Evolutionary conservation across 2,329 filamentous ascomycete species (phyloP).

Genomic region (Penicillium glabrum): DNA sequence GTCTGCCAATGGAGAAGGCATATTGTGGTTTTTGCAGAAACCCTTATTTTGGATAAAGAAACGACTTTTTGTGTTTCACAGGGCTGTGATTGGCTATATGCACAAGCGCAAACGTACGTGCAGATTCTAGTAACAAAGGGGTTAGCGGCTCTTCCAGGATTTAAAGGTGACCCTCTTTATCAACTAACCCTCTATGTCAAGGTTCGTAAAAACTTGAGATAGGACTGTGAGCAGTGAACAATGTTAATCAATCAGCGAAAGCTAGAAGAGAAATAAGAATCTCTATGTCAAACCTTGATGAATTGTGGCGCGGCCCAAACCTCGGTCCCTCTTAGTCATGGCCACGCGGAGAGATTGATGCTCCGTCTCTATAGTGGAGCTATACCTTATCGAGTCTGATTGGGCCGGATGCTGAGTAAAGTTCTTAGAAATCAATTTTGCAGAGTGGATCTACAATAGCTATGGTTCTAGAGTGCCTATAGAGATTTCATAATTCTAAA

Average conservation of each 20-base stretch:
- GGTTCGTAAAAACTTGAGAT: background rate
- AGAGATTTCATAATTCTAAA: background rate
- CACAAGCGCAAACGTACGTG: background rate
- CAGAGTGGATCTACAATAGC: background rate
- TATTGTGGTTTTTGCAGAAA: background rate
- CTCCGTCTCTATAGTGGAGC: background rate
- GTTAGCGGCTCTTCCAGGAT: background rate
- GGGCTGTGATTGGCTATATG: background rate
- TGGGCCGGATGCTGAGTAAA: background rate
- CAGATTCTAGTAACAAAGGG: background rate
- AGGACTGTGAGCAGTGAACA: background rate
- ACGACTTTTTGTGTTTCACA: background rate
- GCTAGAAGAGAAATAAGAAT: background rate
- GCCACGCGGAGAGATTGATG: constrained; percentile 3
- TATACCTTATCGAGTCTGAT: background rate
- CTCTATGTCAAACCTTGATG: background rate
- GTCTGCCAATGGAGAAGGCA: constrained; percentile 34
- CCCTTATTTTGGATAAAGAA: background rate
- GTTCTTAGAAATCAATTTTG: background rate
- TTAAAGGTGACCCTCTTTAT: background rate
- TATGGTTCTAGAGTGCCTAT: background rate
- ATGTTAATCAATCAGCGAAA: background rate
- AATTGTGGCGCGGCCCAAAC: background rate
- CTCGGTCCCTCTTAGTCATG: background rate
- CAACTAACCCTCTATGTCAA: background rate